Conservation (phyloP, 2,329 filamentous ascomycete species). For the Hirsutella thompsonii region DNA sequence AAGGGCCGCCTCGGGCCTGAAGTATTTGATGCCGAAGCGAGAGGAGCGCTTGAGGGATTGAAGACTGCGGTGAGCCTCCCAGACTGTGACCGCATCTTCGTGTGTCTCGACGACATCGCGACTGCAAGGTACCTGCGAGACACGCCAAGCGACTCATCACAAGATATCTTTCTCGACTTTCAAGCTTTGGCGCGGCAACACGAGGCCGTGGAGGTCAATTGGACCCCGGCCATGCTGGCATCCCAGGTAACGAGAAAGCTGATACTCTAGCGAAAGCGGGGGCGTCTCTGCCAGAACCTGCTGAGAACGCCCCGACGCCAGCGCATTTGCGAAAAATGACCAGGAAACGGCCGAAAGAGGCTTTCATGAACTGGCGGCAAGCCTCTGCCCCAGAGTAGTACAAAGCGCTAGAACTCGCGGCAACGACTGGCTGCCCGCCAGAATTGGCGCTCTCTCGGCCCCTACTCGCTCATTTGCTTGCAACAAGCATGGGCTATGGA, state of each 20-base stretch:
- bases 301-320: neutral
- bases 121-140: neutral
- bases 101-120: neutral
- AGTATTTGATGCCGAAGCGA: neutral
- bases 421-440: neutral
- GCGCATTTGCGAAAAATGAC: neutral
- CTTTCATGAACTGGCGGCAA: neutral
- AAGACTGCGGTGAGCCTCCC: neutral
- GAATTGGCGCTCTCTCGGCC: too few relatives aligned
- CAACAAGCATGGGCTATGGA: too few relatives aligned
- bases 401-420: neutral
- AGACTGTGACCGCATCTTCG: neutral
- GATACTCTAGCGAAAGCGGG: too few relatives aligned
- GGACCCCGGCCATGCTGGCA: too few relatives aligned
- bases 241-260: too few relatives aligned
- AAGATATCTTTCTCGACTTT: too few relatives aligned
- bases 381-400: neutral
- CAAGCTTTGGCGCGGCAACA: too few relatives aligned
- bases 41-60: neutral
- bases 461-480: too few relatives aligned
- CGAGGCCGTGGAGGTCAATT: too few relatives aligned
- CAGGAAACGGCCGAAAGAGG: neutral
- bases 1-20: neutral
- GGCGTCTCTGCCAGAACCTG: too few relatives aligned
- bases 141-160: too few relatives aligned